phyloP scores from a whole-genome alignment of 257 asterid genomes.

The Plantago elongata region DNA sequence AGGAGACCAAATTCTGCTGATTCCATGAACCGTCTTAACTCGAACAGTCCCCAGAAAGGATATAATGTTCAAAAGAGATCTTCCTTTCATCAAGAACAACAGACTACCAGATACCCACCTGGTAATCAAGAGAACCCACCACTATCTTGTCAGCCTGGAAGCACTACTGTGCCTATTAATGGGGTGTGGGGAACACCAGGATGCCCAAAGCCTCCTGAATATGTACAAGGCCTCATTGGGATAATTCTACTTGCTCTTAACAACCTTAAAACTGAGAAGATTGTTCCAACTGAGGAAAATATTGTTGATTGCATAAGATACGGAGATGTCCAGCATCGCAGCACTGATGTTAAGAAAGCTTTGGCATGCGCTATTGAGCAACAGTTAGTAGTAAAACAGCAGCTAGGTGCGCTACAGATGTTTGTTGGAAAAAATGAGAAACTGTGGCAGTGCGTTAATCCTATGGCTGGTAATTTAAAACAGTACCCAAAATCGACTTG shows the following conservation, averaged over 20 bases:
- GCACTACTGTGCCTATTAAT: conserved; percentile 24
- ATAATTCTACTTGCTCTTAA: conserved; percentile 71
- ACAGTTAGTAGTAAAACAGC: conserved; percentile 70
- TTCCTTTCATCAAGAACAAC: conserved; percentile 35
- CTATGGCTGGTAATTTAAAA: conserved; percentile 49
- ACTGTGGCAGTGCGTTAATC: conserved; percentile 79
- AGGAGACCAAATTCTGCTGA: conserved; percentile 49
- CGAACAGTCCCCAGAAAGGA: conserved; percentile 43
- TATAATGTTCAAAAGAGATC: conserved; percentile 40
- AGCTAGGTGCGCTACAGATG: conserved; percentile 52
- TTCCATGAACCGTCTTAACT: conserved; percentile 32
- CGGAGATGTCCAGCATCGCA: conserved; percentile 62
- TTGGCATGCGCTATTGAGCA: conserved; percentile 69
- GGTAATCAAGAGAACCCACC: conserved; percentile 43
- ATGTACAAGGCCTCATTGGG: conserved; percentile 75
- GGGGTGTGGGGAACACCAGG: conserved; percentile 69
- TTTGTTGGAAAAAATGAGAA: conserved; percentile 73
- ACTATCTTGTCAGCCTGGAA: conserved; percentile 38
- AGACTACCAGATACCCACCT: conserved; percentile 34
- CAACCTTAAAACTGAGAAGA: conserved; percentile 72
- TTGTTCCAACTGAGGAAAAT: conserved; percentile 83
- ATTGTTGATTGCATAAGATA: conserved; percentile 68
- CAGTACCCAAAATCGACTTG: conserved; percentile 50
- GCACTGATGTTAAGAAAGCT: conserved; percentile 84
- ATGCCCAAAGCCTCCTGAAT: conserved; percentile 62